Base-by-base conservation (phyloP, 441 rosid species). In the Erysimum cheiri region DNA sequence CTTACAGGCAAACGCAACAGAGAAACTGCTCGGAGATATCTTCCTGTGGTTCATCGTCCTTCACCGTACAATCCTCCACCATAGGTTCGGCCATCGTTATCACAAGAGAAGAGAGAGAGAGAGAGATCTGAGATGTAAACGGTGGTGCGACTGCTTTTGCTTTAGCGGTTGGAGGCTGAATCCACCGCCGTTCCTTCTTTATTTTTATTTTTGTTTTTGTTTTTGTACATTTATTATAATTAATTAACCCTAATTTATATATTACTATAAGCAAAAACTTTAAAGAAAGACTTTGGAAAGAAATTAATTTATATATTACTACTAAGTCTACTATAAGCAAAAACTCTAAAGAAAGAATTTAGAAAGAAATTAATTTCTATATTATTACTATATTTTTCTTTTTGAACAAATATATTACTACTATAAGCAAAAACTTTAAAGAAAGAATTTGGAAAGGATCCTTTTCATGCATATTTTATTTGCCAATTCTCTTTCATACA, bases 1-100 rank as follows among this genome's bases (percentile, higher is more conserved):
- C 84, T 84, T 77, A 90, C 98, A 86, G 72, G 82, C 97, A 91
- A 60, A 93, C 72, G 83, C 88, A 84, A 64, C 97, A 93, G 60
- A 66, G 17, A 69, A 91, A 91, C 35, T 72, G 62, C 1, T 83
- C 83, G 29, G 86, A 31, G 69, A 86, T 66, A 43, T 82, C 77
- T 70, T 92, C 79, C 36, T 69, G 59, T 9, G 43, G 2, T 12
- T 75, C 77, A 54, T 26, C 67, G 50, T 36, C 17, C 17, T 39
- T 24, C 6, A 48, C 8, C 58, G 49, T 15, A 33, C 7, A 44
- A 44, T 69, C 24, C 8, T 70, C 73, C 83, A 77, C 73, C 83
- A 77, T 78, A 6, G 46, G 19, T 59, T 59, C 8, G 35, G 48
- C 33, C 33, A 39, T 22, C 39, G 48, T 24, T 11, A 26, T 26